Evolutionary conservation across 2,329 filamentous ascomycete species (phyloP), one percentile per base, ranked within the genome.

Genomic region (Scedosporium dehoogii): DNA sequence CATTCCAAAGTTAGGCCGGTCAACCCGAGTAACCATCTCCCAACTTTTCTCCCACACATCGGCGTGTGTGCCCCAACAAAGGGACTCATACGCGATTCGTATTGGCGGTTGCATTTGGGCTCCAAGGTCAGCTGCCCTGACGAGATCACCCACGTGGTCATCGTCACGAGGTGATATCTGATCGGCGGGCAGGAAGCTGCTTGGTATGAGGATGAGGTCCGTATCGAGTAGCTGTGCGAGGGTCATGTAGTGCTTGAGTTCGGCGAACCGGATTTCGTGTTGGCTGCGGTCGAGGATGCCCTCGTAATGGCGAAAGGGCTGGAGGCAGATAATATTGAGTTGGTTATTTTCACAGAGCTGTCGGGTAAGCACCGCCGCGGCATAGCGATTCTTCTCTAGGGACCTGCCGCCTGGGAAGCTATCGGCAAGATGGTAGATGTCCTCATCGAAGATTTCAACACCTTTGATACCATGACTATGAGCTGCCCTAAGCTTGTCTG

Each of bases 241-340:
- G 48, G 81, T 70, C 66, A 92, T 86, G 90, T 89, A 93, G 23
- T 87, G 76, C 10, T 81, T 75, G 23, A 93, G 79, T 67, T 91
- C 82, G 18, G 82, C 76, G 33, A 92, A 73, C 3, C 85, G 78
- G 27, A 77, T 73, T 1, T 74, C 73, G 68, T 89, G 87, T 63
- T 82, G 77, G 16, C 73, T 67, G 9, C 87, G 78, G 72, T 91
- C 85, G 5, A 85, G 64, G 0, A 92, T 79, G 1, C 90, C 90
- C 67, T 92, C 90, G 73, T 89, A 92, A 74, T 91, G 84, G 76
- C 84, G 82, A 71, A 93, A 92, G 0, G 90, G 90, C 69, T 91
- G 89, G 0, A 92, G 79, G 65, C 85, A 87, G 66, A 91, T 78
- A 67, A 91, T 82, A 9, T 75, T 68, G 23, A 91, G 78, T 38